Base-by-base conservation (phyloP, 331 rosid genomes). In the Dryas integrifolia region DNA sequence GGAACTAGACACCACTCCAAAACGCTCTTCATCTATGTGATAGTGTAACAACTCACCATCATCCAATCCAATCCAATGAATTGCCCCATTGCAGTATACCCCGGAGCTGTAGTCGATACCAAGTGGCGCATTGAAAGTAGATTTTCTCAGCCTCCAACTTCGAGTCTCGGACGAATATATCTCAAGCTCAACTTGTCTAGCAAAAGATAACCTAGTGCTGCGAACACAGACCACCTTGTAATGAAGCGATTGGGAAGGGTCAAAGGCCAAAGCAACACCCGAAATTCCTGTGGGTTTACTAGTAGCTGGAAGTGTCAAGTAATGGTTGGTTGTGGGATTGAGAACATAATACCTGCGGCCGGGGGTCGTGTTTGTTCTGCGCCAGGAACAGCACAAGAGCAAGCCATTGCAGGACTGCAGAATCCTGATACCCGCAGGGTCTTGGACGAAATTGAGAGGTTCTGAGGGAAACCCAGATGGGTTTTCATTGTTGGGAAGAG, bases 341-440 rank as follows among this genome's bases (percentile, higher is more conserved):
- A 70, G 61, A 0, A 81, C 82, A 21, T 57, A 68, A 60, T 39
- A 47, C 2, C 10, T 57, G 26, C 12, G 47, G 9, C 85, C 35
- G 35, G 35, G 35, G 9, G 0, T 38, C 3, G 7, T 3, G 59
- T 14, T 41, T 67, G n/a, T 30, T 65, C 49, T 7, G 30, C 61
- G 44, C 5, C 70, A 67, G 70, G 38, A 69, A 21, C 21, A 5
- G 2, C 85, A 80, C 40, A 80, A 9, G n/a, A 80, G 55, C 24
- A 83, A 48, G 26, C 85, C 82, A 24, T 83, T 80, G 74, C 85
- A 83, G n/a, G 87, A 83, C 59, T 80, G 80, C 16, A 73, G 68
- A 30, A 30, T 30, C 35, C 35, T 30, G 35, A 30, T 30, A 2
- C 35, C 59, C 77, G 80, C 16, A 73, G 68, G 47, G 39, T 73